phyloP scores from a whole-genome alignment of 495 filamentous ascomycete genomes.

The Penicillium pulvis region DNA sequence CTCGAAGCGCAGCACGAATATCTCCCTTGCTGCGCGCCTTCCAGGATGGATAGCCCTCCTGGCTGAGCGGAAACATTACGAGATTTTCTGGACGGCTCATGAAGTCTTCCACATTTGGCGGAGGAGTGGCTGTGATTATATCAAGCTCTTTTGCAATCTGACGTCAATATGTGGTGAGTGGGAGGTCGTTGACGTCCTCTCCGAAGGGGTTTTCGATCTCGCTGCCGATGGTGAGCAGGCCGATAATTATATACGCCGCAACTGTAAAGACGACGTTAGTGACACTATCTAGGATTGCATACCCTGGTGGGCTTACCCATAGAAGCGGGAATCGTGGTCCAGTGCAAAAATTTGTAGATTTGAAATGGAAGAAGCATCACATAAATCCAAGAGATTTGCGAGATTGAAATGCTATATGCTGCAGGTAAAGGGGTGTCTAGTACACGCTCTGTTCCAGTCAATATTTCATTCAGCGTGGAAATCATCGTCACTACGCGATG shows the following conservation, averaged over 20 bases:
- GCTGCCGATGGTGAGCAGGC: slow-evolving; percentile 80
- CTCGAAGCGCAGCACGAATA: slow-evolving; percentile 55
- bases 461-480: slow-evolving; percentile 66
- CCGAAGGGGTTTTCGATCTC: slow-evolving; percentile 93
- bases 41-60: slow-evolving; percentile 61
- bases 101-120: slow-evolving; percentile 60
- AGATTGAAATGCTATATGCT: slow-evolving; percentile 83
- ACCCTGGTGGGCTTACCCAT: slow-evolving; percentile 50
- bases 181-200: slow-evolving; percentile 83
- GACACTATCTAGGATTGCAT: not conserved
- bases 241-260: slow-evolving; percentile 89
- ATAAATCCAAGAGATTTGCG: slow-evolving; percentile 88
- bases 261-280: slow-evolving; percentile 27
- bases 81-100: slow-evolving; percentile 59
- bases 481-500: slow-evolving; percentile 36
- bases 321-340: slow-evolving; percentile 84
- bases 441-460: slow-evolving; percentile 76
- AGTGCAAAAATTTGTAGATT: slow-evolving; percentile 60
- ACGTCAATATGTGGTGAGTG: slow-evolving; percentile 74
- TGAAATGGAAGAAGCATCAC: slow-evolving; percentile 85
- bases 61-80: slow-evolving; percentile 69
- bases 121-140: slow-evolving; percentile 61
- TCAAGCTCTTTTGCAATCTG: slow-evolving; percentile 74
- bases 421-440: slow-evolving; percentile 82
- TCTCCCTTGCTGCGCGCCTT: slow-evolving; percentile 58